Conservation (phyloP, 2,329 filamentous ascomycete species). For the Aspergillus ibericus region DNA sequence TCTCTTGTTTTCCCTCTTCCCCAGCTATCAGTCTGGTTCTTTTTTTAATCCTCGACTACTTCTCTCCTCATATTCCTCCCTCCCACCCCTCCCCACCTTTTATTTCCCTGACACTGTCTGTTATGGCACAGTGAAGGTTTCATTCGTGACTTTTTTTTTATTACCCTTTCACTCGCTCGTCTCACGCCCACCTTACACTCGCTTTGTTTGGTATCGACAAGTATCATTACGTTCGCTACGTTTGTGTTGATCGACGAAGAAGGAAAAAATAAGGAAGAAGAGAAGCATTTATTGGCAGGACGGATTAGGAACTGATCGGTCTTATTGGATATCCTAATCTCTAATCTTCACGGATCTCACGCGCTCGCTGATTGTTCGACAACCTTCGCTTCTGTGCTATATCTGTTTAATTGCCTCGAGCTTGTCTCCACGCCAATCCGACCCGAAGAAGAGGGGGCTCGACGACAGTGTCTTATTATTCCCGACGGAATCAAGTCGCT, state of each 20-base stretch:
- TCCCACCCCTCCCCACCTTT: conserved; percentile 13
- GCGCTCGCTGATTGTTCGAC: conserved; percentile 22
- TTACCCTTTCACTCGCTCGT: conserved; percentile 33
- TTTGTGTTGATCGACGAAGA: conserved; percentile 23
- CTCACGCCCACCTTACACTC: conserved; percentile 40
- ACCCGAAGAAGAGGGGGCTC: neutral
- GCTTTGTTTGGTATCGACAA: conserved; percentile 37
- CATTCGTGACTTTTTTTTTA: conserved; percentile 14
- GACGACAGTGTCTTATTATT: neutral
- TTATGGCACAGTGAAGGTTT: conserved; percentile 34
- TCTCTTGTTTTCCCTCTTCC: conserved; percentile 13
- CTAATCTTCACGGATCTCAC: conserved; percentile 18
- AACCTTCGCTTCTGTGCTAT: conserved; percentile 17
- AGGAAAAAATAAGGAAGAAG: conserved; percentile 11
- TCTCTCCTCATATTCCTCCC: conserved; percentile 20
- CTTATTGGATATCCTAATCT: conserved; percentile 19
- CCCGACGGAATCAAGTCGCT: conserved; percentile 1
- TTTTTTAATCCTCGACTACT: conserved; percentile 9
- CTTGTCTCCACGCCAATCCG: conserved; percentile 8
- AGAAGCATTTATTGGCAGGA: conserved; percentile 16
- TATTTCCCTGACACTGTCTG: conserved; percentile 19
- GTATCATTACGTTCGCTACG: conserved; percentile 41
- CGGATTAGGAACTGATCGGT: conserved; percentile 10
- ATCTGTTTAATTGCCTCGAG: conserved; percentile 7
- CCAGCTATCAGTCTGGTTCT: conserved; percentile 9